phyloP scores from a whole-genome alignment of 345 rosid species.

The Aethionema arabicum region DNA sequence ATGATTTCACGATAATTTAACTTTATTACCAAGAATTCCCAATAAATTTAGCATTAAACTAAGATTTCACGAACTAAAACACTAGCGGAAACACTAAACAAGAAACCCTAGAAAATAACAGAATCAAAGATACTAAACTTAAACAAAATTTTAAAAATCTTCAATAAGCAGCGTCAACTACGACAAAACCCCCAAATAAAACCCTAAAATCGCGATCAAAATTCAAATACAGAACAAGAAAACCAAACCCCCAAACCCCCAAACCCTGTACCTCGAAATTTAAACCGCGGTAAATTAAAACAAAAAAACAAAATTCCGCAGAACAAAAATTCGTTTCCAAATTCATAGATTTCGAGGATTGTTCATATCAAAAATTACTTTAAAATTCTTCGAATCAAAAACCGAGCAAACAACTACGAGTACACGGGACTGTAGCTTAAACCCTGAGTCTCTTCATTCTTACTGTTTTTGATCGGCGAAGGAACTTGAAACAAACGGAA shows the following conservation, averaged over 20 bases:
- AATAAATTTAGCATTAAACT: neutral
- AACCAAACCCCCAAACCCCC: slow-evolving; percentile 27
- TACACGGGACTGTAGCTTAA: slow-evolving; percentile 44
- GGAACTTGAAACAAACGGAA: slow-evolving; percentile 35
- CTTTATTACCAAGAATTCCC: slow-evolving; percentile 19
- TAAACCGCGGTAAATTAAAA: slow-evolving; percentile 29
- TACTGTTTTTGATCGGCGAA: slow-evolving; percentile 83
- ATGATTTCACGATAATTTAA: slow-evolving; percentile 24
- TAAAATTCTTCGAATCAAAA: slow-evolving; percentile 50
- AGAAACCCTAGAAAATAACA: slow-evolving; percentile 31
- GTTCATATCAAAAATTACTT: slow-evolving; percentile 23
- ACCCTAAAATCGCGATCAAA: slow-evolving; percentile 44
- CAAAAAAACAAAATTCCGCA: slow-evolving; percentile 3
- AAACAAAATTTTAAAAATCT: slow-evolving; percentile 7
- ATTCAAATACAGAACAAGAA: slow-evolving; percentile 12
- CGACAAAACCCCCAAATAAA: slow-evolving; percentile 9
- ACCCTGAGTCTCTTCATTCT: slow-evolving; percentile 33
- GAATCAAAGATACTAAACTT: slow-evolving; percentile 22
- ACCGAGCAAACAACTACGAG: slow-evolving; percentile 48
- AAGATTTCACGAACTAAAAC: slow-evolving; percentile 6
- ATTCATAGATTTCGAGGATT: slow-evolving; percentile 25
- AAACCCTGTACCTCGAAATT: slow-evolving; percentile 39
- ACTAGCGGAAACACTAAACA: slow-evolving; percentile 7
- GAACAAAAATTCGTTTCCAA: slow-evolving; percentile 17
- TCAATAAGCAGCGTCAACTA: slow-evolving; percentile 25